Conservation (phyloP, 257 asterid species). For the Salvia hispanica region DNA sequence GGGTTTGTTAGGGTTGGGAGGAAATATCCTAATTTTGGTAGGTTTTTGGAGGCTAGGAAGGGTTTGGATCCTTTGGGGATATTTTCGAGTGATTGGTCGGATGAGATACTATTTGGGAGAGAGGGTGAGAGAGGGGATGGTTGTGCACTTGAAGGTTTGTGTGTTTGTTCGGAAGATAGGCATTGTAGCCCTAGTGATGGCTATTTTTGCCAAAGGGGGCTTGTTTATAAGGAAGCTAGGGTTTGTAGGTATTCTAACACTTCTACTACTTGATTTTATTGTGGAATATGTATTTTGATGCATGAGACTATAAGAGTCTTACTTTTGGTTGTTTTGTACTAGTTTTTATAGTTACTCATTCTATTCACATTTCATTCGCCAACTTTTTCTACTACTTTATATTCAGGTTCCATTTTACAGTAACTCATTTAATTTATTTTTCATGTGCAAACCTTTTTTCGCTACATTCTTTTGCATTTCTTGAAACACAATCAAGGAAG, state of each 20-base stretch:
- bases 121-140: slow-evolving; percentile 46
- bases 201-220: slow-evolving; percentile 57
- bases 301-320: too few species aligned
- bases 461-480: too few species aligned
- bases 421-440: too few species aligned
- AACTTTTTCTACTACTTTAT: too few species aligned
- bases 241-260: slow-evolving; percentile 57
- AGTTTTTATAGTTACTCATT: too few species aligned
- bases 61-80: slow-evolving; percentile 50
- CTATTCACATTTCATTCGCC: too few species aligned
- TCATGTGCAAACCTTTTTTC: too few species aligned
- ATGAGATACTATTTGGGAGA: slow-evolving; percentile 52
- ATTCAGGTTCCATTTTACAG: too few species aligned
- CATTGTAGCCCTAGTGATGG: slow-evolving; percentile 78
- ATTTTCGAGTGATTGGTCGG: slow-evolving; percentile 62
- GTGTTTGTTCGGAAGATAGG: slow-evolving; percentile 69
- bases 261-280: slow-evolving; percentile 22
- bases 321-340: too few species aligned
- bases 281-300: too few species aligned
- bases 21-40: slow-evolving; percentile 51
- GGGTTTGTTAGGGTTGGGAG: slow-evolving; percentile 50
- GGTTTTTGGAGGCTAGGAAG: slow-evolving; percentile 51
- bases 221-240: slow-evolving; percentile 61
- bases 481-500: too few species aligned
- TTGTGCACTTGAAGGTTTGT: slow-evolving; percentile 75